Base-by-base conservation (phyloP, 1,284 basidiomycete species). In the Rhizoctonia solani region DNA sequence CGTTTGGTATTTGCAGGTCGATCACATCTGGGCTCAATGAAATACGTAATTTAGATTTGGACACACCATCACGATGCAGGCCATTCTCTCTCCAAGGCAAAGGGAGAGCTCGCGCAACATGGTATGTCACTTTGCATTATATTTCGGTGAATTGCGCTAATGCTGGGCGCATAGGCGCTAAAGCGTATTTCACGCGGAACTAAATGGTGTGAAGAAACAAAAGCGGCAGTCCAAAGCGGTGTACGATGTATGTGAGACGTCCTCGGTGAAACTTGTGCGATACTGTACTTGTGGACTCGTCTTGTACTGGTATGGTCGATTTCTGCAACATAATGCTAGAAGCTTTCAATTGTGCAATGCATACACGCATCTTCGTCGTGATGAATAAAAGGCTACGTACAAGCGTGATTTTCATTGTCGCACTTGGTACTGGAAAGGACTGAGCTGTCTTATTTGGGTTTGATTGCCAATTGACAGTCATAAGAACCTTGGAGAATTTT, bases 151-250 rank as follows among this genome's bases (percentile, higher is more conserved):
- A 16, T 8, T 19, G 42, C 13, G 23, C 42, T 59, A 25, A 59
- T 47, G 14, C 42, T 41, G 19, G 34, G 23, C 21, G 27, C 42
- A 13, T 44, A 59, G 55, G 55, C 41, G 90, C 92, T 70, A 92
- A 88, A 77, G 86, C 90, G 34, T 94, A 94, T 78, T 93, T 95
- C 77, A 89, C 85, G 69, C 84, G 90, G 69, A 89, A 88, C 69
- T 90, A 77, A 82, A 27, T 30, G 27, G 49, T 13, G 27, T 30
- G 6, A 9, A 11, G 27, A 6, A 52, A 46, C 30, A 59, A 41
- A 21, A n/a, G n/a, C n/a, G 44, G 55, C 27, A 27, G 27, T 59
- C 9, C 27, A 47, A 44, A 44, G 44, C 29, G 14, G 8, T 32
- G 42, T 46, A 25, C 55, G 14, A 32, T 59, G 47, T 44, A 27